Percentiles rank a stretch among this genome's conserved stretches.
phyloP scores from a whole-genome alignment of 2,329 filamentous ascomycete species.

The Aspergillus tanneri region DNA sequence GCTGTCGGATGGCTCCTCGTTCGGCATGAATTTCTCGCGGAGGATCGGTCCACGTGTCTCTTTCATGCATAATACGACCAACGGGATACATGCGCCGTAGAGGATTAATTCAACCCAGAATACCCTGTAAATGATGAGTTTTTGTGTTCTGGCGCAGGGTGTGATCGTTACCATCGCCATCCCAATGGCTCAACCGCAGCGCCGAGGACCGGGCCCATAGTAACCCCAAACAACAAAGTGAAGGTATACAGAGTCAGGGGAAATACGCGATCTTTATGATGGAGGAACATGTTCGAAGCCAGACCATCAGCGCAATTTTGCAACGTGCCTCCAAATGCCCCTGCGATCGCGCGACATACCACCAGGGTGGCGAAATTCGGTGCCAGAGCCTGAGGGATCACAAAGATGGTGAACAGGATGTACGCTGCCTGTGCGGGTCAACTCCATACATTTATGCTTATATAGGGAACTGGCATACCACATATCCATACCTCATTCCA shows the following conservation, averaged over 20 bases:
- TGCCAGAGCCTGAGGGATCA: constrained; percentile 46
- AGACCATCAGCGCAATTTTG: constrained; percentile 13
- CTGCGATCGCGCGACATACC: constrained; percentile 46
- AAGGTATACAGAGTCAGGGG: constrained; percentile 43
- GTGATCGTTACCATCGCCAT: constrained; percentile 13
- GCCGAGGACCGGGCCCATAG: constrained; percentile 48
- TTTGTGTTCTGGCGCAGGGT: not conserved
- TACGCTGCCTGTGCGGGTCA: constrained; percentile 25
- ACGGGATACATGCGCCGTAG: constrained; percentile 35
- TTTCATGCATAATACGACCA: constrained; percentile 41
- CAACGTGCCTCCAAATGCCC: constrained; percentile 22
- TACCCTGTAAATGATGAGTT: constrained; percentile 7
- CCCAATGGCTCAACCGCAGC: constrained; percentile 35
- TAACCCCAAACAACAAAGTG: constrained; percentile 43
- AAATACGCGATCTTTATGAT: constrained; percentile 7
- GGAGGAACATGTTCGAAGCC: constrained; percentile 9
- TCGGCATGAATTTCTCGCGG: constrained; percentile 1
- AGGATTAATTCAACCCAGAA: constrained; percentile 42
- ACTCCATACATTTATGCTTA: too few species aligned
- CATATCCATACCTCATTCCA: constrained; percentile 16
- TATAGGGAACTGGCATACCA: too few species aligned
- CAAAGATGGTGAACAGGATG: constrained; percentile 45
- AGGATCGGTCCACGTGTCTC: constrained; percentile 43
- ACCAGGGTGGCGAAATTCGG: constrained; percentile 49
- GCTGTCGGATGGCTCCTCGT: not conserved